Percentiles rank a stretch among this genome's conserved stretches.
Conservation (phyloP, 805 yeast species). For the Danielia oregonensis region DNA sequence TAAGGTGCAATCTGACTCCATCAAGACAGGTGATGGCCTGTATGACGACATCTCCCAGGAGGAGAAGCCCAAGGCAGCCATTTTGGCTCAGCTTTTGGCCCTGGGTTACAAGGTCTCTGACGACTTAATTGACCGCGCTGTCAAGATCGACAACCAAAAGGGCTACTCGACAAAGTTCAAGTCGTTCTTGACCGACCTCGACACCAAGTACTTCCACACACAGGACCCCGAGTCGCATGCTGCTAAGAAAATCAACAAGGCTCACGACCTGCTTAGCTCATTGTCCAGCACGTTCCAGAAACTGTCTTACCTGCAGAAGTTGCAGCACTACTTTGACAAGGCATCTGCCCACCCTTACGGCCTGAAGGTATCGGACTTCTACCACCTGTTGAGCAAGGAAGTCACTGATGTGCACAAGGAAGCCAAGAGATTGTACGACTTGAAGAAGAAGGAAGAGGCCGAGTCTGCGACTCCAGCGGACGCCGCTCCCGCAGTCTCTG, state of each 20-base stretch:
- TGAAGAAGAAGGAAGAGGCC: conserved; percentile 50
- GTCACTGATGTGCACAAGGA: conserved; percentile 66
- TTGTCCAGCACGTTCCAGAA: conserved; percentile 30
- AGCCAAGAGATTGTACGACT: conserved; percentile 65
- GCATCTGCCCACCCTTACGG: conserved; percentile 51
- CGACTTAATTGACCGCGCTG: conserved; percentile 54
- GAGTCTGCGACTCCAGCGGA: conserved; percentile 3
- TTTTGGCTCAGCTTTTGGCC: conserved; percentile 71
- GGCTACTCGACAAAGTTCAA: conserved; percentile 59
- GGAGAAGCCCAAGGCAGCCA: conserved; percentile 70
- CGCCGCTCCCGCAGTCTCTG: neutral
- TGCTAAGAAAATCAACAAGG: conserved; percentile 29
- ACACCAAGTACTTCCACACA: conserved; percentile 55
- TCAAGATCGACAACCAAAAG: conserved; percentile 59
- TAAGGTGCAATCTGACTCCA: conserved; percentile 18
- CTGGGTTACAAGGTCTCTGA: conserved; percentile 72
- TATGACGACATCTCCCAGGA: conserved; percentile 64
- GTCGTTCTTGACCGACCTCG: conserved; percentile 51
- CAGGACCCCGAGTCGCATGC: conserved; percentile 47
- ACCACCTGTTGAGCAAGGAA: conserved; percentile 51
- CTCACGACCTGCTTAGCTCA: conserved; percentile 29
- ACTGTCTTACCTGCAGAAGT: conserved; percentile 29
- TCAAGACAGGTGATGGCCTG: conserved; percentile 25
- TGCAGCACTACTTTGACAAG: conserved; percentile 44
- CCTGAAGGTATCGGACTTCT: conserved; percentile 56